Evolutionary conservation across 768 basidiomycete species (phyloP).

Genomic region (Lactifluus rugatus): DNA sequence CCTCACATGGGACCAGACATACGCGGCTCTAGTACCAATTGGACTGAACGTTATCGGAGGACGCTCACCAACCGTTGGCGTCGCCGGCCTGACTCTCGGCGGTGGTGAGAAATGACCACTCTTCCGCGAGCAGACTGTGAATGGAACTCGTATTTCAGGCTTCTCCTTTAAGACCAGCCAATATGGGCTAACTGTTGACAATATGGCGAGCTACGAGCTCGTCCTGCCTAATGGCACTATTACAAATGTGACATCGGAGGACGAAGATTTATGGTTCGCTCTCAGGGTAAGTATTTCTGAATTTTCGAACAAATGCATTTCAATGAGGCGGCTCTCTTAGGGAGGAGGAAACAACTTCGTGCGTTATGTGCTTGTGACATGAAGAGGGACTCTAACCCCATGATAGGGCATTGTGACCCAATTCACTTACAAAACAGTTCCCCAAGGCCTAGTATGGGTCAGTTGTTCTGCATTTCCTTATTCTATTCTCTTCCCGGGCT

Average conservation of each 20-base stretch:
- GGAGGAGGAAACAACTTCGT: conserved; percentile 17
- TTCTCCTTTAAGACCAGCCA: conserved; percentile 21
- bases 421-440: neutral
- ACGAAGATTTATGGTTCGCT: conserved; percentile 12
- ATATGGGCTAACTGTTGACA: conserved; percentile 27
- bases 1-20: conserved; percentile 23
- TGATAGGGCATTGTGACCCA: conserved; percentile 4
- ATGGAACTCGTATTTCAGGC: conserved; percentile 11
- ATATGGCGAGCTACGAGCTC: conserved; percentile 23
- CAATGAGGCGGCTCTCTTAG: neutral
- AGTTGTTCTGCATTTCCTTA: neutral
- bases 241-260: neutral
- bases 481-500: too few relatives aligned
- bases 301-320: neutral
- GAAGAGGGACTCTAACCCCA: neutral
- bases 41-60: conserved; percentile 22
- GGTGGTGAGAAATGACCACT: conserved; percentile 12
- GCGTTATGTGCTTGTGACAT: neutral
- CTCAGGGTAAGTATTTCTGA: conserved; percentile 3
- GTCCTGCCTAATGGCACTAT: conserved; percentile 26
- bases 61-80: conserved; percentile 19
- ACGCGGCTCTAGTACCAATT: conserved; percentile 9
- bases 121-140: neutral
- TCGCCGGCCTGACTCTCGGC: conserved; percentile 22
- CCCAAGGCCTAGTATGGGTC: conserved; percentile 6